phyloP scores from a whole-genome alignment of 805 yeast genomes.

The Zygosaccharomyces bailii region DNA sequence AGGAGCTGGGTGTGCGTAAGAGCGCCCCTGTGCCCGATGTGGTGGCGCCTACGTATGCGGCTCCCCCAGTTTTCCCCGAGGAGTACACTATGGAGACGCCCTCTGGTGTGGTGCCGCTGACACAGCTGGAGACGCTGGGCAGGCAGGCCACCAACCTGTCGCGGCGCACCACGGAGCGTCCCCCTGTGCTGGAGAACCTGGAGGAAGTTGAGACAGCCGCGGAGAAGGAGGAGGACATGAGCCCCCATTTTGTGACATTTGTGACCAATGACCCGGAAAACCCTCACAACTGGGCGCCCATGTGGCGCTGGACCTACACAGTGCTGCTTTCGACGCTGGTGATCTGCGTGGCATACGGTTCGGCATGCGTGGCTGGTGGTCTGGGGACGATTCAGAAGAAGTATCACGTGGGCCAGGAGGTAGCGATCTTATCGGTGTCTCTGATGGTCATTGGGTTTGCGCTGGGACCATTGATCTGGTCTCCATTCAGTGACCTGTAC shows the following conservation, averaged over 20 bases:
- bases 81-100: conserved; percentile 85
- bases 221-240: conserved; percentile 39
- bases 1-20: conserved; percentile 57
- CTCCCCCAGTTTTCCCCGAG: conserved; percentile 82
- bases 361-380: conserved; percentile 88
- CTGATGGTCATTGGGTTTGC: conserved; percentile 87
- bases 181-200: conserved; percentile 27
- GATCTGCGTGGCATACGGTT: conserved; percentile 88
- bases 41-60: conserved; percentile 51
- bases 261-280: conserved; percentile 76
- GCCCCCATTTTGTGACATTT: conserved; percentile 81
- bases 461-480: conserved; percentile 85
- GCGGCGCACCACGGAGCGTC: conserved; percentile 34
- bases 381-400: conserved; percentile 61
- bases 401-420: conserved; percentile 71
- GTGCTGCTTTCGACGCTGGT: conserved; percentile 66
- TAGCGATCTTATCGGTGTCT: conserved; percentile 74
- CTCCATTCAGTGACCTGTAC: conserved; percentile 79
- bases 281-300: conserved; percentile 76
- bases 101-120: conserved; percentile 82
- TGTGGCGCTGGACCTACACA: conserved; percentile 63
- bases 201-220: conserved; percentile 20
- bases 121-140: conserved; percentile 66
- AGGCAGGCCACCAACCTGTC: conserved; percentile 42
- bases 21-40: conserved; percentile 53